Conservation (phyloP, 1,284 basidiomycete genomes). For the Leccinum huronense region DNA sequence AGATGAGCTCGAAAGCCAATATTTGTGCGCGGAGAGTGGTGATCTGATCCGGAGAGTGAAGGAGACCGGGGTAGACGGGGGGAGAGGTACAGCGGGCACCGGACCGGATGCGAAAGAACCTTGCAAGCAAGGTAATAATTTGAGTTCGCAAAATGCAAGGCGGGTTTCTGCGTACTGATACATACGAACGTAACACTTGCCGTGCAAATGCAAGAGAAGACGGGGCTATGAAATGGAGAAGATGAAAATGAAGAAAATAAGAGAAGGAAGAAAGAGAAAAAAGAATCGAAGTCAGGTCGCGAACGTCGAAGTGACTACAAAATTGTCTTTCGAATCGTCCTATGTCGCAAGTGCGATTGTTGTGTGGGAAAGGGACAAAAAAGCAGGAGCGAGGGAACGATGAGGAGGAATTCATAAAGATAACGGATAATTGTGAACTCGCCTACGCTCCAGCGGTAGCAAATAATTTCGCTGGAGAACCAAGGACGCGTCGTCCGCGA, state of each 20-base stretch:
- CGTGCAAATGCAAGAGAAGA: no score
- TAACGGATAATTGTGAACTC: conserved; percentile 11
- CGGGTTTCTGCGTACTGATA: no score
- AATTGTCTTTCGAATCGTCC: conserved; percentile 9
- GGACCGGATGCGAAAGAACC: conserved; percentile 26
- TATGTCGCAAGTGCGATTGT: not conserved
- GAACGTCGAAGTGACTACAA: no score
- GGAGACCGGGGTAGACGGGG: conserved; percentile 60
- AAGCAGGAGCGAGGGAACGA: not conserved
- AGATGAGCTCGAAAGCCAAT: conserved; percentile 84
- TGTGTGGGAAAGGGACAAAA: conserved; percentile 9
- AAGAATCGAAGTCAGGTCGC: no score
- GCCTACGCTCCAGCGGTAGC: conserved; percentile 42
- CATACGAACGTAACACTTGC: no score
- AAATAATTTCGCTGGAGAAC: conserved; percentile 56
- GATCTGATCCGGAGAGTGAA: conserved; percentile 82
- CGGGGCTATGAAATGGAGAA: no score
- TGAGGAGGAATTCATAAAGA: conserved; percentile 8
- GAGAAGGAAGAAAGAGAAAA: no score
- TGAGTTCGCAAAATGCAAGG: no score
- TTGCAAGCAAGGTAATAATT: no score
- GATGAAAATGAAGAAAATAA: no score
- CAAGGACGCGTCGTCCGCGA: conserved; percentile 54
- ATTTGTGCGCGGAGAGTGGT: conserved; percentile 86
- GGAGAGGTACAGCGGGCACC: conserved; percentile 28